Conservation (phyloP, 2,329 filamentous ascomycete species). For the Plectosphaerella cucumerina region DNA sequence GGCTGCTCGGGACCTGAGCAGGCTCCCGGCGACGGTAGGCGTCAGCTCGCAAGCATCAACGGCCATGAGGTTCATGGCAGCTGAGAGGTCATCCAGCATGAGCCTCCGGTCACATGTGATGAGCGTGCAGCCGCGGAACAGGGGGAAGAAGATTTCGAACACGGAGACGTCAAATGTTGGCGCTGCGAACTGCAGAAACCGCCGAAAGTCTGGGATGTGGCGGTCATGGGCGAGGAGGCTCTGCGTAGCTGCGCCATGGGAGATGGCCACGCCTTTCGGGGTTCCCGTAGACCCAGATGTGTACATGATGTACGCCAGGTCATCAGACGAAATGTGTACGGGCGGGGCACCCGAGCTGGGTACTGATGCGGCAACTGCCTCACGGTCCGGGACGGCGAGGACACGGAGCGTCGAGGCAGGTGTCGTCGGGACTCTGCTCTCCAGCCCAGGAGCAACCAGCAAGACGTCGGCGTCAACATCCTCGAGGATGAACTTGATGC, state of each 20-base stretch:
- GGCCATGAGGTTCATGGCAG: slow-evolving; percentile 56
- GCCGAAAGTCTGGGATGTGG: slow-evolving; percentile 69
- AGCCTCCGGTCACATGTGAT: slow-evolving; percentile 64
- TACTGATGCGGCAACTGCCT: not conserved
- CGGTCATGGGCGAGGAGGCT: slow-evolving; percentile 76
- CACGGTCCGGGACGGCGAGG: slow-evolving; percentile 33
- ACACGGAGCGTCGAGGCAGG: slow-evolving; percentile 9
- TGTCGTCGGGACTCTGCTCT: not conserved
- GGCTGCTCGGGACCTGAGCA: slow-evolving; percentile 63
- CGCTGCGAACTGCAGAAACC: slow-evolving; percentile 88
- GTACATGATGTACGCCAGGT: slow-evolving; percentile 86
- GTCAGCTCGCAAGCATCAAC: slow-evolving; percentile 87
- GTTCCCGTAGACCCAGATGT: slow-evolving; percentile 87
- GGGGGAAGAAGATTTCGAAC: slow-evolving; percentile 90
- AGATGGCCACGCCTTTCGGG: slow-evolving; percentile 82
- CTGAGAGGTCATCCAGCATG: slow-evolving; percentile 72
- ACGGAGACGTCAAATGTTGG: slow-evolving; percentile 93
- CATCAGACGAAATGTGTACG: slow-evolving; percentile 19
- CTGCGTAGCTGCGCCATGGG: slow-evolving; percentile 76
- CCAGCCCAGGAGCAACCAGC: slow-evolving; percentile 54
- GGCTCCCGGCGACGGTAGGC: slow-evolving; percentile 76
- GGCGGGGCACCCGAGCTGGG: not conserved
- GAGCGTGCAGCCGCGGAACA: slow-evolving; percentile 69
- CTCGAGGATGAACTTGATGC: slow-evolving; percentile 74
- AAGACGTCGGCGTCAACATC: slow-evolving; percentile 70